A percentile compares a stretch with the other conserved stretches of the same genome.
phyloP scores from a whole-genome alignment of 495 filamentous ascomycete genomes.

The Pyrenula massariospora region DNA sequence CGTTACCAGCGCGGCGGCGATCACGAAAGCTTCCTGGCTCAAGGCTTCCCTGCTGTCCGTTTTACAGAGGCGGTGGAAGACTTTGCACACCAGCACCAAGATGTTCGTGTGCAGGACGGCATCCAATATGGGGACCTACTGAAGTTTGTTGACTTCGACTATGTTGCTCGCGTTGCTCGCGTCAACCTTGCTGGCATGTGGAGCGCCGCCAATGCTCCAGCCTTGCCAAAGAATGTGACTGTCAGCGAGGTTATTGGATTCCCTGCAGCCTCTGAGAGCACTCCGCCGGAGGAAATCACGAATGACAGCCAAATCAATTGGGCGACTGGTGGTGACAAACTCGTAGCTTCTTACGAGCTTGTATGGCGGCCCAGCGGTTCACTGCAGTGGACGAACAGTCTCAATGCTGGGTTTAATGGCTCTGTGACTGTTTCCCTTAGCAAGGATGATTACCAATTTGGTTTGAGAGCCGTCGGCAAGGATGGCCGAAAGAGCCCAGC shows the following conservation, averaged over 20 bases:
- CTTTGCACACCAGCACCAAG: constrained; percentile 42
- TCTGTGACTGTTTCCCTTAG: constrained; percentile 27
- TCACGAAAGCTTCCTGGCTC: constrained; percentile 35
- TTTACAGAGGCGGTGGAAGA: constrained; percentile 44
- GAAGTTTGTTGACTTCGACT: constrained; percentile 41
- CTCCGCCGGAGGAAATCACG: constrained; percentile 10
- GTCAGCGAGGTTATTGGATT: constrained; percentile 13
- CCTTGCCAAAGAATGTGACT: constrained; percentile 28
- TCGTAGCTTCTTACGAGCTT: constrained; percentile 31
- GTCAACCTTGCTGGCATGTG: constrained; percentile 39
- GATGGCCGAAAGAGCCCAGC: constrained; percentile 35
- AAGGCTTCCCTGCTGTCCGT: constrained; percentile 35
- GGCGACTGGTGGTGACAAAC: constrained; percentile 16
- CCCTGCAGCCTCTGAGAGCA: constrained; percentile 10
- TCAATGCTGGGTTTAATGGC: constrained; percentile 24
- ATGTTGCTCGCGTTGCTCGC: constrained; percentile 32
- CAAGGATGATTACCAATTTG: constrained; percentile 43
- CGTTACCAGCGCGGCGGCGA: constrained; percentile 41
- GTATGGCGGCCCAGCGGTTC: constrained; percentile 35
- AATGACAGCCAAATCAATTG: constrained; percentile 33
- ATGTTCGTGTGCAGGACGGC: constrained; percentile 30
- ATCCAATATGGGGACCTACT: constrained; percentile 37
- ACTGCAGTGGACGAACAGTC: constrained; percentile 30
- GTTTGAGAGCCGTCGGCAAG: constrained; percentile 30
- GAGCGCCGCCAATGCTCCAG: constrained; percentile 34